These are phyloP conservation scores for Inonotus hispidus DNA, from an alignment of 1,284 basidiomycete species.

Conservation along the genomic window DNA sequence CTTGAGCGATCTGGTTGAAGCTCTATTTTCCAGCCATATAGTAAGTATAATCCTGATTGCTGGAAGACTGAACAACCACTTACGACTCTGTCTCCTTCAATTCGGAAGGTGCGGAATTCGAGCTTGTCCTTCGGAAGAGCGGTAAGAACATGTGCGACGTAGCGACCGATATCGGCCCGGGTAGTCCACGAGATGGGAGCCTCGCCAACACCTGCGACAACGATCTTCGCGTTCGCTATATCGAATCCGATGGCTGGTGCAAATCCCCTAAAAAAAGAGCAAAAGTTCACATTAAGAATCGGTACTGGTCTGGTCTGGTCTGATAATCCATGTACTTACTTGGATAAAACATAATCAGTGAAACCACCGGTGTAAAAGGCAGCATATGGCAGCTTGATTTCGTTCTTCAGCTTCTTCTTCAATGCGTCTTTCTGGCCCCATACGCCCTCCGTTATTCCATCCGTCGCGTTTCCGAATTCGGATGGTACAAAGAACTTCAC, in stretches of 20 bases:
- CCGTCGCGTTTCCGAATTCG: constrained; percentile 30
- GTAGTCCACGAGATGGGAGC: constrained; percentile 29
- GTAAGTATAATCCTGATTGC: no score
- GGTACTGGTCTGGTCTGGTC: not conserved
- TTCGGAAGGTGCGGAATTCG: constrained; percentile 29
- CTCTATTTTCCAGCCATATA: not conserved
- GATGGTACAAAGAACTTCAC: constrained; percentile 37
- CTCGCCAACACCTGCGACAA: constrained; percentile 31
- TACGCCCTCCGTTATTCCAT: constrained; percentile 18
- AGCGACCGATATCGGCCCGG: constrained; percentile 31
- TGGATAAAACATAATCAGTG: constrained; percentile 20
- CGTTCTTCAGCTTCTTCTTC: constrained; percentile 25
- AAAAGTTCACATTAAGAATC: no score
- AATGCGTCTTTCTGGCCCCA: constrained; percentile 16
- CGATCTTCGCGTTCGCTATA: constrained; percentile 27
- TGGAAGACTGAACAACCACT: no score
- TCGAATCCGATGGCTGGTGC: constrained; percentile 22
- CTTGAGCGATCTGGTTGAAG: not conserved
- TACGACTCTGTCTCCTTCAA: constrained; percentile 33
- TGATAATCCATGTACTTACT: not conserved
- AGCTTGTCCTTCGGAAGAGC: constrained; percentile 27
- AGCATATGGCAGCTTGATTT: constrained; percentile 30
- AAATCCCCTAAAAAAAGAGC: not conserved
- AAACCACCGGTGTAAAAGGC: constrained; percentile 30
- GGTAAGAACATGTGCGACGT: constrained; percentile 32